Conservation (phyloP, 2,329 filamentous ascomycete species). For the Blastomyces parvus region DNA sequence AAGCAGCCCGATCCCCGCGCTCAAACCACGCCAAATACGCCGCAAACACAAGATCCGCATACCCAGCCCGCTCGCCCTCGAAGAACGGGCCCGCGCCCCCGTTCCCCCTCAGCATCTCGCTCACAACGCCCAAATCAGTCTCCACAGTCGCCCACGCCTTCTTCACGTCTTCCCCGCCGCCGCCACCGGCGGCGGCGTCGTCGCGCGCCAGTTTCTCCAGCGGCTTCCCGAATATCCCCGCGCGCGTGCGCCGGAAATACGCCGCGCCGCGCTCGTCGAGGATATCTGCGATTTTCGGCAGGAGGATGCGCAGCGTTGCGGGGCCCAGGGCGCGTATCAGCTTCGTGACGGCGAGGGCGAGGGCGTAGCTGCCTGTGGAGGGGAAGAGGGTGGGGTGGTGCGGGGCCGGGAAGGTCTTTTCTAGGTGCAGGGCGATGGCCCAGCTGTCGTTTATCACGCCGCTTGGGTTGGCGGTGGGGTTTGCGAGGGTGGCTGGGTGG, state of each 20-base stretch:
- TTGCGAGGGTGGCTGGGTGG: constrained; percentile 23
- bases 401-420: constrained; percentile 29
- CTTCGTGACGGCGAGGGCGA: constrained; percentile 23
- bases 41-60: constrained; percentile 14
- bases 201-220: too few species aligned
- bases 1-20: constrained; percentile 9
- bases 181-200: too few species aligned
- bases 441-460: constrained; percentile 24
- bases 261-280: constrained; percentile 26
- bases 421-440: constrained; percentile 32
- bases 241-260: constrained; percentile 32
- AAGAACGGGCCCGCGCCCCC: constrained; percentile 14
- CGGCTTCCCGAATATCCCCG: constrained; percentile 23
- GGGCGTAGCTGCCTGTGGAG: constrained; percentile 24
- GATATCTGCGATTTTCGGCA: constrained; percentile 29
- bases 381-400: constrained; percentile 27
- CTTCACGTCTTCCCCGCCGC: constrained; percentile 19
- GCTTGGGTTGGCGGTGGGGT: constrained; percentile 2
- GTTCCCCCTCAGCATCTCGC: constrained; percentile 21
- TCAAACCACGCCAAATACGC: constrained; percentile 13
- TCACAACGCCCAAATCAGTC: constrained; percentile 21
- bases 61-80: constrained; percentile 13
- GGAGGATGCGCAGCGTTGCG: constrained; percentile 22
- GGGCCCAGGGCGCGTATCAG: constrained; percentile 5
- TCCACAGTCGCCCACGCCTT: constrained; percentile 17